A percentile compares a stretch with the other conserved stretches of the same genome.
Evolutionary conservation across 2,329 filamentous ascomycete genomes (phyloP).

Genomic region (Sporothrix luriei): DNA sequence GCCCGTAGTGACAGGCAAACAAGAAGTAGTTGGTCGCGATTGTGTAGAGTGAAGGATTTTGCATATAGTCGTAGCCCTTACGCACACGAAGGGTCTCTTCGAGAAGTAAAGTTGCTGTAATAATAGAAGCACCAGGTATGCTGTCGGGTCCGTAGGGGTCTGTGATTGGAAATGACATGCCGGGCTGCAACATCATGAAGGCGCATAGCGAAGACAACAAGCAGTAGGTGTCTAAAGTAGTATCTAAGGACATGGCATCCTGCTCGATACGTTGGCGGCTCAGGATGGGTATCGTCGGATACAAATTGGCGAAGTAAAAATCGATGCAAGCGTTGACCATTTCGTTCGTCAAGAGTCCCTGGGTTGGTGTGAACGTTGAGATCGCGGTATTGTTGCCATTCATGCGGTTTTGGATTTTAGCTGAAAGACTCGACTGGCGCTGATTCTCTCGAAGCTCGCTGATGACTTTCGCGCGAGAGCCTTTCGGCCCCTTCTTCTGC

Average conservation of each 20-base stretch:
- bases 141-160: conserved; percentile 61
- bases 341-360: conserved; percentile 62
- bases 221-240: conserved; percentile 65
- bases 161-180: conserved; percentile 58
- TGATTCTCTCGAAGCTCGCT: conserved; percentile 71
- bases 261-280: conserved; percentile 61
- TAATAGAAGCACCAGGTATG: conserved; percentile 61
- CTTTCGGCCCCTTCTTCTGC: conserved; percentile 76
- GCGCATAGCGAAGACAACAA: conserved; percentile 65
- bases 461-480: conserved; percentile 73
- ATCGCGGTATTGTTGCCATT: conserved; percentile 54
- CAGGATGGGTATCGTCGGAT: conserved; percentile 64
- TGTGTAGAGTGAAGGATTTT: conserved; percentile 58
- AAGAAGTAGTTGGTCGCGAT: conserved; percentile 78
- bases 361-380: conserved; percentile 55
- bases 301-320: conserved; percentile 70
- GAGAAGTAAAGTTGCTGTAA: conserved; percentile 66
- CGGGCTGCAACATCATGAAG: conserved; percentile 70
- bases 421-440: conserved; percentile 64
- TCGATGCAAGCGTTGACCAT: conserved; percentile 67
- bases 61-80: conserved; percentile 63
- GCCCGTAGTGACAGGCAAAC: conserved; percentile 70
- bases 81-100: conserved; percentile 68
- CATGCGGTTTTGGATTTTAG: conserved; percentile 62
- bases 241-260: conserved; percentile 62